These are phyloP conservation scores for Tetrastigma voinierianum DNA, from an alignment of 164 flowering plant species.

Conservation along the genomic window DNA sequence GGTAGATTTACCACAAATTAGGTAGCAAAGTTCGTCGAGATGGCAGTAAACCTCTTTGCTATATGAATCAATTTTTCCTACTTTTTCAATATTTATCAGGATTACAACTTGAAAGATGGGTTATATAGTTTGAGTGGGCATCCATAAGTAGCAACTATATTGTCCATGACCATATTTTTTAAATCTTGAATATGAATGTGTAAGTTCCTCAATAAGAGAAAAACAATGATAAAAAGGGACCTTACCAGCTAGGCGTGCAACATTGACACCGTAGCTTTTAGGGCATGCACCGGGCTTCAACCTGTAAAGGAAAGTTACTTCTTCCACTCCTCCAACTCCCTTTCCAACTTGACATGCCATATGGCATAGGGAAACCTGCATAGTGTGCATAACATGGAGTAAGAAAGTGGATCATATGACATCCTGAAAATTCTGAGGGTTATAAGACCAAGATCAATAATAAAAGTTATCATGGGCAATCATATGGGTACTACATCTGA, in stretches of 20 bases:
- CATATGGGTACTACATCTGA: too few relatives aligned
- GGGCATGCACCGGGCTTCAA: slow-evolving; percentile 93
- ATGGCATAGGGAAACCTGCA: slow-evolving; percentile 77
- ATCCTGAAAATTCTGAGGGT: background rate
- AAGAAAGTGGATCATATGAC: background rate
- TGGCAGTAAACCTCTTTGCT: too few relatives aligned
- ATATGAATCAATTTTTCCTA: too few relatives aligned
- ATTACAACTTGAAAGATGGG: too few relatives aligned
- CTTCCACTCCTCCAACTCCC: slow-evolving; percentile 65
- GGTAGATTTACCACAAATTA: too few relatives aligned
- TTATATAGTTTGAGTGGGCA: too few relatives aligned
- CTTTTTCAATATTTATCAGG: too few relatives aligned
- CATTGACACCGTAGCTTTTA: slow-evolving; percentile 96
- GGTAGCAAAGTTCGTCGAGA: too few relatives aligned
- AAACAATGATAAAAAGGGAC: background rate
- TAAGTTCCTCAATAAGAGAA: background rate
- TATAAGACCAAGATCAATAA: too few relatives aligned
- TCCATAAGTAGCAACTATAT: too few relatives aligned
- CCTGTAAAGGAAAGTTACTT: slow-evolving; percentile 88
- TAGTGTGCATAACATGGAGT: background rate
- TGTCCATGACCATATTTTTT: too few relatives aligned
- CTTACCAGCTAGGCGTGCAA: slow-evolving; percentile 90
- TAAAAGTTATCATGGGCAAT: too few relatives aligned
- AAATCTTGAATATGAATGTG: background rate
- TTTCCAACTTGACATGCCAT: slow-evolving; percentile 92